Base-by-base conservation (phyloP, 495 filamentous ascomycete species). In the Thermochaetoides thermophila region DNA sequence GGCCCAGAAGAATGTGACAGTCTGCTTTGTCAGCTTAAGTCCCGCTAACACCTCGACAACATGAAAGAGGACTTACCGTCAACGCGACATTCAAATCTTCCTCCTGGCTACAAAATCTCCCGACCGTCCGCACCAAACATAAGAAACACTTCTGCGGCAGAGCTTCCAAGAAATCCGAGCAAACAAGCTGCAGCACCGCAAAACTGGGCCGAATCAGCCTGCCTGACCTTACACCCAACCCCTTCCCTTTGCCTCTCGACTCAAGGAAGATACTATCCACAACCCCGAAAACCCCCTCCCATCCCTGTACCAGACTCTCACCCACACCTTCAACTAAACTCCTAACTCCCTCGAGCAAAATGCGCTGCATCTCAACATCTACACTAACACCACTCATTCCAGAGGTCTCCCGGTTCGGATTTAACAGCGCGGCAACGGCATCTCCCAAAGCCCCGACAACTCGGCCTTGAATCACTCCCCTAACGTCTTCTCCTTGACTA, bases 31-130 rank as follows among this genome's bases (percentile, higher is more conserved):
- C n/a, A n/a, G n/a, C n/a, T n/a, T n/a, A n/a, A n/a, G n/a, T n/a
- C n/a, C n/a, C n/a, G n/a, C n/a, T n/a, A n/a, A n/a, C n/a, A n/a
- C n/a, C n/a, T n/a, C n/a, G n/a, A n/a, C n/a, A n/a, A n/a, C n/a
- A n/a, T n/a, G n/a, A n/a, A n/a, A n/a, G n/a, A 20, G 6, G 0
- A 45, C 69, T 53, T 59, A 78, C 77, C 11, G 91, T 95, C 11
- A 97, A 61, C 0, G 86, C 91, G 35, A 95, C 91, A 44, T 97
- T 97, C 34, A 97, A 71, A 53, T 96, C 89, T 42, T 92, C 80
- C 23, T 74, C 66, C 50, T 96, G 87, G 2, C 73, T 71, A 33
- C 78, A 81, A 57, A 96, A 97, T 37, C 75, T 74, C 42, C 81
- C 81, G 14, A 97, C 71, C 27, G 84, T 81, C 58, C 95, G 79